These are phyloP conservation scores for Chenopodium suecicum DNA, from an alignment of 148 eudicot genomes.

Conservation along the genomic window DNA sequence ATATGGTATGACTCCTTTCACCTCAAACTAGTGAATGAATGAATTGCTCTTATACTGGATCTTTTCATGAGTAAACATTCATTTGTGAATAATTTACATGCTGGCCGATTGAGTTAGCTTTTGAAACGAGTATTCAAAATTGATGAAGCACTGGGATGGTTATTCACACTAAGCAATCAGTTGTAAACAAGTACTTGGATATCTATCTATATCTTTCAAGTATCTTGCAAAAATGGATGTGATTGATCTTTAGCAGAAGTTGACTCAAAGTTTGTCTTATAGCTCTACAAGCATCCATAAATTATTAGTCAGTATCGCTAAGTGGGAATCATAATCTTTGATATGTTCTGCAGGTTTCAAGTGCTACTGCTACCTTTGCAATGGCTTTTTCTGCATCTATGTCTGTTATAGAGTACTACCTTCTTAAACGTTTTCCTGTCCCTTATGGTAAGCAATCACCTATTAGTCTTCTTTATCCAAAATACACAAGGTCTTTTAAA, in stretches of 20 bases:
- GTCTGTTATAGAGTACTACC: conserved; percentile 95
- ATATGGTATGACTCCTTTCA: too few species aligned
- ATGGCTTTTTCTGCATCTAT: conserved; percentile 95
- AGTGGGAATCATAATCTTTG: neutral
- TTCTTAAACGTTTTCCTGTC: conserved; percentile 89
- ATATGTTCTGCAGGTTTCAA: conserved; percentile 58
- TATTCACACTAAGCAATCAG: neutral
- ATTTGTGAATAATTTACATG: too few species aligned
- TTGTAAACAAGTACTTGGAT: neutral
- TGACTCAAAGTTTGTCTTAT: neutral
- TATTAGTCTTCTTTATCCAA: neutral
- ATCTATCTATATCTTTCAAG: neutral
- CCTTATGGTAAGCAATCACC: conserved; percentile 70
- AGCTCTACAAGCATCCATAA: neutral
- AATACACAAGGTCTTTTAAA: neutral
- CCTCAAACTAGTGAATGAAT: too few species aligned
- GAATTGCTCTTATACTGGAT: too few species aligned
- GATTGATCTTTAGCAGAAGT: neutral
- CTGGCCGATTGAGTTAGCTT: too few species aligned
- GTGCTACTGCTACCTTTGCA: conserved; percentile 98
- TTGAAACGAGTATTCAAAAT: neutral
- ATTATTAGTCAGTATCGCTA: neutral
- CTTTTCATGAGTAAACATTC: too few species aligned
- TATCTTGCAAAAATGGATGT: neutral
- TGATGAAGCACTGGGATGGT: neutral